Evolutionary conservation across 306 rosid genomes (phyloP).

Genomic region (Rubus parviflorus): DNA sequence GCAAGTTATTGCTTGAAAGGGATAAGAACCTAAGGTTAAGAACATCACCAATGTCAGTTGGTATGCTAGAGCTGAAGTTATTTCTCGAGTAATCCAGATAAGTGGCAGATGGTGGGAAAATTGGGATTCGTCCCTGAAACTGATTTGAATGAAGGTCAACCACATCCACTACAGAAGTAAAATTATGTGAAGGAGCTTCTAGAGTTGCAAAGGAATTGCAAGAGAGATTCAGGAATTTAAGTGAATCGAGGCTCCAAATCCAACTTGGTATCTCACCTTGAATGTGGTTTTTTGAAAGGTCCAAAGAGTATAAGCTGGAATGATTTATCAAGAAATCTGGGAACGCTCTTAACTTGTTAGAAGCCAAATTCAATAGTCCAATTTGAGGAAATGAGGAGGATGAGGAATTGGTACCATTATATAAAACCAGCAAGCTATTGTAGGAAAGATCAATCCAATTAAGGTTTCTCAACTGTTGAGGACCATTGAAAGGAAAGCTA

Average conservation of each 20-base stretch:
- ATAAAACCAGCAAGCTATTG: conserved; percentile 14
- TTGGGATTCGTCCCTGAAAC: conserved; percentile 33
- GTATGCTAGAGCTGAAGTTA: conserved; percentile 33
- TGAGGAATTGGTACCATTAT: not conserved
- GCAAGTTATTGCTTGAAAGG: conserved; percentile 10
- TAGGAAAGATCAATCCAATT: conserved; percentile 17
- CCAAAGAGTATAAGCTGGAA: not conserved
- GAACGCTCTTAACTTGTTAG: not conserved
- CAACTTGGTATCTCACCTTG: conserved; percentile 23
- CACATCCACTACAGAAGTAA: accelerated
- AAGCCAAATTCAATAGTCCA: conserved; percentile 16
- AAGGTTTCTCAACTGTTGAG: conserved; percentile 15
- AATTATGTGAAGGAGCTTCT: not conserved
- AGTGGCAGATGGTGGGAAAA: accelerated
- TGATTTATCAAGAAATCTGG: conserved; percentile 10
- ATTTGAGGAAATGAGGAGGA: not conserved
- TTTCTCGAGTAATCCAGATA: conserved; percentile 46
- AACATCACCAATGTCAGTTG: conserved; percentile 8
- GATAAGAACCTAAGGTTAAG: not conserved
- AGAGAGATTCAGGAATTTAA: conserved; percentile 11
- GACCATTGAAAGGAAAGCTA: not conserved
- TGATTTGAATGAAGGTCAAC: conserved; percentile 49
- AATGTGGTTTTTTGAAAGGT: conserved; percentile 34
- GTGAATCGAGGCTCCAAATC: not conserved
- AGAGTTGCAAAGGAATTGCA: not conserved